A percentile compares a stretch with the other conserved stretches of the same genome.
Conservation (phyloP, 345 rosid species). For the Melastoma malabathricum region DNA sequence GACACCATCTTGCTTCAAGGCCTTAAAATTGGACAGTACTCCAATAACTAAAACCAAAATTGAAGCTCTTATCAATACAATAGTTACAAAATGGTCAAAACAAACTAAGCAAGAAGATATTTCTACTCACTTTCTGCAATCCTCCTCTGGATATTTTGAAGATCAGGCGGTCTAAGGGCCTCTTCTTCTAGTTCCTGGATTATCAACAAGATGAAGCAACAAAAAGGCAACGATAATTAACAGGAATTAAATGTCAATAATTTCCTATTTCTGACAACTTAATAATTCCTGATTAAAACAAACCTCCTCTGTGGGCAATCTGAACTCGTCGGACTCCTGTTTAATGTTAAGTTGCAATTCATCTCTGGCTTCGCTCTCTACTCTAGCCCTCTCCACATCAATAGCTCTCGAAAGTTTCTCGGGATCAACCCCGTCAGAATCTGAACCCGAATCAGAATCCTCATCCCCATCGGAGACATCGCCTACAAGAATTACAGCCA, state of each 20-base stretch:
- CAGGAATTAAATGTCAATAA: neutral
- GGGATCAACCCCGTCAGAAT: conserved; percentile 48
- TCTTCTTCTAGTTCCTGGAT: conserved; percentile 77
- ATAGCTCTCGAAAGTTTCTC: conserved; percentile 35
- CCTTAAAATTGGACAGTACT: conserved; percentile 61
- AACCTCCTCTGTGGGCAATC: conserved; percentile 80
- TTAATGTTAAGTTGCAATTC: conserved; percentile 40
- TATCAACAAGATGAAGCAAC: neutral
- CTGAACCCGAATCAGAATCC: conserved; percentile 24
- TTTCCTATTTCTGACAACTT: neutral
- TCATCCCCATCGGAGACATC: conserved; percentile 17
- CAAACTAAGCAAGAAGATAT: conserved; percentile 2
- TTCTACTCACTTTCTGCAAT: conserved; percentile 63
- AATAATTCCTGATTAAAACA: neutral
- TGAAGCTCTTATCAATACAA: no score
- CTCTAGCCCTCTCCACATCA: conserved; percentile 28
- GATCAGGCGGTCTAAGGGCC: conserved; percentile 62
- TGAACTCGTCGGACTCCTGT: conserved; percentile 66
- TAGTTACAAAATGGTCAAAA: neutral
- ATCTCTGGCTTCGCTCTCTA: conserved; percentile 38
- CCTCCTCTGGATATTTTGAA: conserved; percentile 55
- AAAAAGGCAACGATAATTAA: neutral
- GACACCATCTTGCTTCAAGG: conserved; percentile 48
- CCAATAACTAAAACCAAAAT: conserved; percentile 48
- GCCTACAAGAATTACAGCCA: conserved; percentile 11